phyloP scores from a whole-genome alignment of 306 rosid species.

The Nissolia schottii region DNA sequence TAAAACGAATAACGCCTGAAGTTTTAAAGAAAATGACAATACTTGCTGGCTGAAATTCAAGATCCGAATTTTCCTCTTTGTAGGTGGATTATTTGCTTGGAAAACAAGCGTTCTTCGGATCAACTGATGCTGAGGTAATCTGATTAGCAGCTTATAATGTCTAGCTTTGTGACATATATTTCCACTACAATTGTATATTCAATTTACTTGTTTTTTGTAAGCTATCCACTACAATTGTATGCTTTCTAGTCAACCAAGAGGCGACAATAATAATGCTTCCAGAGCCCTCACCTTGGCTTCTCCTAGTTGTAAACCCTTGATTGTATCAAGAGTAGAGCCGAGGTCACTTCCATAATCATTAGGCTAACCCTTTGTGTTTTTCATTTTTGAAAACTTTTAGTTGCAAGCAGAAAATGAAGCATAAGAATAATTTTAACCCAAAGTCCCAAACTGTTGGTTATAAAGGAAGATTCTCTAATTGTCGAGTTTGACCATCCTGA shows the following conservation, averaged over 20 bases:
- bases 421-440: neutral
- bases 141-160: neutral
- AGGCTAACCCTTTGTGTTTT: too few species aligned
- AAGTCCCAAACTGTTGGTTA: neutral
- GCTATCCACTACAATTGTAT: too few species aligned
- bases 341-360: too few species aligned
- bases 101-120: conserved; percentile 78
- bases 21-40: neutral
- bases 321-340: too few species aligned
- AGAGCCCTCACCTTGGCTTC: too few species aligned
- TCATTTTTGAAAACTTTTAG: neutral
- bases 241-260: too few species aligned
- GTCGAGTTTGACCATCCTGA: neutral
- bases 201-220: too few species aligned
- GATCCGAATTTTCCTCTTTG: conserved; percentile 14
- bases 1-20: neutral
- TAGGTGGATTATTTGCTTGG: conserved; percentile 92
- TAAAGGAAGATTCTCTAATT: neutral
- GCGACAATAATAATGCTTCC: too few species aligned
- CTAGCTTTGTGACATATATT: neutral
- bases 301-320: too few species aligned
- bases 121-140: conserved; percentile 83
- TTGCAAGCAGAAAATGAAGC: neutral
- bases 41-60: conserved; percentile 14
- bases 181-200: neutral